A percentile compares a stretch with the other conserved stretches of the same genome.
phyloP scores from a whole-genome alignment of 164 flowering plant genomes.

The Chimonanthus salicifolius region DNA sequence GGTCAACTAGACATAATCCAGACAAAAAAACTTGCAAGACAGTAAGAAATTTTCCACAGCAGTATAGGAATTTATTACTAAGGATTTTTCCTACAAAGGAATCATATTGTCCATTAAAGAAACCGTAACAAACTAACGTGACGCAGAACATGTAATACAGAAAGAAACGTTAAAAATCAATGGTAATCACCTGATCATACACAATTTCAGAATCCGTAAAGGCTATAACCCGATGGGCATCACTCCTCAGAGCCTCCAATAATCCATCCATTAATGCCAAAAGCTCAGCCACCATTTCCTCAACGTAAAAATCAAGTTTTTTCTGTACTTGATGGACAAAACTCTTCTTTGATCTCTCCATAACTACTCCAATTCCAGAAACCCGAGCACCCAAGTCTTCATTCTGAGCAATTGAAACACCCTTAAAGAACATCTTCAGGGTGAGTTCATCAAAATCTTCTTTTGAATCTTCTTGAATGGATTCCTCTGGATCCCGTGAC shows the following conservation, averaged over 20 bases:
- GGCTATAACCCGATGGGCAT: conserved; percentile 44
- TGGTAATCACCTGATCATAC: conserved; percentile 51
- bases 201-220: conserved; percentile 65
- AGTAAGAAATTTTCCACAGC: background rate
- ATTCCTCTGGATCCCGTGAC: conserved; percentile 47
- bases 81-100: background rate
- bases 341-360: conserved; percentile 38
- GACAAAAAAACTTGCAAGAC: background rate
- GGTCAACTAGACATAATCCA: background rate
- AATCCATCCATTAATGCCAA: conserved; percentile 86
- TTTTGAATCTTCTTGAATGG: conserved; percentile 23
- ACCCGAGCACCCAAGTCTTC: conserved; percentile 43
- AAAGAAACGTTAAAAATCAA: background rate
- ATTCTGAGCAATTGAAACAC: conserved; percentile 43
- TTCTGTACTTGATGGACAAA: conserved; percentile 63
- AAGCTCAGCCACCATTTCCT: conserved; percentile 68
- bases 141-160: background rate
- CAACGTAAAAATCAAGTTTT: conserved; percentile 76
- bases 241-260: conserved; percentile 40
- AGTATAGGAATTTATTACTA: background rate
- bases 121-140: background rate
- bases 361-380: conserved; percentile 82
- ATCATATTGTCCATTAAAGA: background rate
- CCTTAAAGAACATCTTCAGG: conserved; percentile 72
- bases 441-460: conserved; percentile 43